phyloP scores from a whole-genome alignment of 257 asterid genomes.

The Capsicum rhomboideum region DNA sequence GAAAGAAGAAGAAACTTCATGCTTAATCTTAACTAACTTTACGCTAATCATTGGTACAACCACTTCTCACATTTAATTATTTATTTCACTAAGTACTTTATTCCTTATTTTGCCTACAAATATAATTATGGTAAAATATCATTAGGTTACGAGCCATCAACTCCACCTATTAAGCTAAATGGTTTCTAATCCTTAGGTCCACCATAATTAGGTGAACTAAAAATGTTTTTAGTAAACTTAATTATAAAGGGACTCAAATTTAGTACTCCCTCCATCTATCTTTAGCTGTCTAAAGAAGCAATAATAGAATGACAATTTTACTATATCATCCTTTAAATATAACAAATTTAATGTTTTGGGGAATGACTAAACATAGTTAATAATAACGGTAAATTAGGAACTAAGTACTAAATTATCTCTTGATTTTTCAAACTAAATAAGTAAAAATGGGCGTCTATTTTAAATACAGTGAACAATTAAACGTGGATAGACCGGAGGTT shows the following conservation, averaged over 20 bases:
- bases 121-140: slow-evolving; percentile 2
- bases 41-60: slow-evolving; percentile 6
- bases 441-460: too few relatives aligned
- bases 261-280: too few relatives aligned
- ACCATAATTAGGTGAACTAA: background rate
- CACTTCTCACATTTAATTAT: background rate
- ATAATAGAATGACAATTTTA: too few relatives aligned
- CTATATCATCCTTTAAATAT: too few relatives aligned
- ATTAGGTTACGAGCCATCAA: slow-evolving; percentile 1
- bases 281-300: too few relatives aligned
- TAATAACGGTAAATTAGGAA: too few relatives aligned
- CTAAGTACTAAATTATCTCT: too few relatives aligned
- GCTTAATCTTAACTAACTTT: slow-evolving; percentile 1
- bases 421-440: too few relatives aligned
- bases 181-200: background rate
- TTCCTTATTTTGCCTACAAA: background rate
- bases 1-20: background rate
- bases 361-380: too few relatives aligned
- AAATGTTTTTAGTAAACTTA: background rate
- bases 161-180: background rate
- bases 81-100: background rate
- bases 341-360: too few relatives aligned
- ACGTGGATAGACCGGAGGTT: too few relatives aligned
- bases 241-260: background rate
- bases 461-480: too few relatives aligned